Conservation (phyloP, 2,329 filamentous ascomycete genomes). For the Colletotrichum echinochloae region DNA sequence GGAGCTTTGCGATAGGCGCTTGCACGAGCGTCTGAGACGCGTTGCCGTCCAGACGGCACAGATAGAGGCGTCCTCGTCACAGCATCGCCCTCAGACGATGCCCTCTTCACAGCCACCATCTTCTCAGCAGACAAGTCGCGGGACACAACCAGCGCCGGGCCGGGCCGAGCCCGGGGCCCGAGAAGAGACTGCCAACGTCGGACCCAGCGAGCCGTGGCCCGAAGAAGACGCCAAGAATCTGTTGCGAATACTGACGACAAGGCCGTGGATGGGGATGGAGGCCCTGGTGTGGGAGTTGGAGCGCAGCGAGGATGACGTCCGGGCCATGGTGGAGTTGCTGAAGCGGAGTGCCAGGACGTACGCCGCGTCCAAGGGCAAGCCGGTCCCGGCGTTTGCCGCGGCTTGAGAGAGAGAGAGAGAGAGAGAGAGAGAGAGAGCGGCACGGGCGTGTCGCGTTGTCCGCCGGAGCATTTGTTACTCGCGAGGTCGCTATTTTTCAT, state of each 20-base stretch:
- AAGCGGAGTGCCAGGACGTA: constrained; percentile 25
- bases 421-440: too few relatives aligned
- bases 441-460: background rate
- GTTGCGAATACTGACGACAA: constrained; percentile 7
- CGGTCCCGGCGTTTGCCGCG: constrained; percentile 26
- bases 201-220: constrained; percentile 21
- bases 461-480: background rate
- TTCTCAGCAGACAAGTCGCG: background rate
- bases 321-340: constrained; percentile 17
- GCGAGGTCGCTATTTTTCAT: constrained; percentile 16
- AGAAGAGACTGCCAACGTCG: background rate
- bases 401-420: background rate
- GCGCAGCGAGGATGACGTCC: constrained; percentile 21
- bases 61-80: background rate
- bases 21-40: constrained; percentile 1
- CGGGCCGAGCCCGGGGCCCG: background rate
- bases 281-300: constrained; percentile 14
- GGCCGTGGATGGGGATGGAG: background rate
- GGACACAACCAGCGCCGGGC: background rate
- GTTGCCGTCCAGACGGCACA: background rate
- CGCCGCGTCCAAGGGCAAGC: constrained; percentile 8
- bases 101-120: background rate
- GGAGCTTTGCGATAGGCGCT: constrained; percentile 23
- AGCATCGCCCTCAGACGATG: background rate
- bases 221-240: constrained; percentile 8